A percentile compares a stretch with the other conserved stretches of the same genome.
These are phyloP conservation scores for Nicotiana paniculata DNA, from an alignment of 257 asterid genomes.

Conservation along the genomic window DNA sequence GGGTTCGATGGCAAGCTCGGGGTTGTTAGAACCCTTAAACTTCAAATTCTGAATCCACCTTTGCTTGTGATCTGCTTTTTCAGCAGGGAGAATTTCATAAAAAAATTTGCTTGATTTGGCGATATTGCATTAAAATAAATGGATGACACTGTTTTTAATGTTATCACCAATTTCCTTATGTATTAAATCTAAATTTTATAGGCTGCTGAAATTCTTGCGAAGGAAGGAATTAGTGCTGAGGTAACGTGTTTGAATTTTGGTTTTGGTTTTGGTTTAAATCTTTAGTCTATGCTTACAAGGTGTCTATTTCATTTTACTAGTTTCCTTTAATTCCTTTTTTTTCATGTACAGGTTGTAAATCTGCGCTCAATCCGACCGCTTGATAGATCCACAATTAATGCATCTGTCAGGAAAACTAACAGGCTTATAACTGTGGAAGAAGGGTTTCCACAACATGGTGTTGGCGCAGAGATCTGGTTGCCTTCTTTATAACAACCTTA, in stretches of 20 bases:
- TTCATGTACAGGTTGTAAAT: slow-evolving; percentile 45
- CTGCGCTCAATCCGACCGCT: slow-evolving; percentile 78
- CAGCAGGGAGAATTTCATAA: too few relatives aligned
- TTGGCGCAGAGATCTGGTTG: slow-evolving; percentile 81
- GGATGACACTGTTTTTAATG: too few relatives aligned
- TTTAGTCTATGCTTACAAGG: neutral
- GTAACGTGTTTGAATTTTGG: slow-evolving; percentile 20
- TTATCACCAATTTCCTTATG: neutral
- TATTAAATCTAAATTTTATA: slow-evolving; percentile 12
- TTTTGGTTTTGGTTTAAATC: neutral
- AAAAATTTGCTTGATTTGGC: neutral
- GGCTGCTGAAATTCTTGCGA: slow-evolving; percentile 82
- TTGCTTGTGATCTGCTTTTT: neutral
- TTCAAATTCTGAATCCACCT: too few relatives aligned
- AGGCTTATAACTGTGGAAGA: slow-evolving; percentile 75
- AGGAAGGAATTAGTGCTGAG: slow-evolving; percentile 81
- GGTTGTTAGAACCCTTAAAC: too few relatives aligned
- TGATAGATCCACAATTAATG: slow-evolving; percentile 65
- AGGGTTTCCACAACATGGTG: slow-evolving; percentile 82
- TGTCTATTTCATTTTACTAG: too few relatives aligned
- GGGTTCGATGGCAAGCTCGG: too few relatives aligned
- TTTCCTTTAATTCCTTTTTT: neutral
- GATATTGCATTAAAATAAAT: too few relatives aligned
- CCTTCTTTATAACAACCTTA: neutral
- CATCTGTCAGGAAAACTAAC: slow-evolving; percentile 72